phyloP scores from a whole-genome alignment of 495 filamentous ascomycete species.

The Tuber borchii region DNA sequence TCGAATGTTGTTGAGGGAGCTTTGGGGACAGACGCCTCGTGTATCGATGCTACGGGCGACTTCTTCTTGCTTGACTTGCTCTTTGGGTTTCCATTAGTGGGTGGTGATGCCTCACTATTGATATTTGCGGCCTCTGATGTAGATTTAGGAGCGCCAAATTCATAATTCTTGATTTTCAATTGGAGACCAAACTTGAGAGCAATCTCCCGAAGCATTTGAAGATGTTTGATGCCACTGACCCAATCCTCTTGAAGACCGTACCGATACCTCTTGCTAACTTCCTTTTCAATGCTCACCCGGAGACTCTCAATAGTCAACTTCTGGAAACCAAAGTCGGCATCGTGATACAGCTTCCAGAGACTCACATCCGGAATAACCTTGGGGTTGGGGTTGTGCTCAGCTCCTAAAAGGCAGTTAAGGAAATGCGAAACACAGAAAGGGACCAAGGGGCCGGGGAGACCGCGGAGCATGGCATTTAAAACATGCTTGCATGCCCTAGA shows the following conservation, averaged over 20 bases:
- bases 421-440: slow-evolving; percentile 75
- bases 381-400: slow-evolving; percentile 67
- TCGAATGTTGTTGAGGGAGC: slow-evolving; percentile 59
- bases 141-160: slow-evolving; percentile 52
- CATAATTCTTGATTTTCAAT: slow-evolving; percentile 72
- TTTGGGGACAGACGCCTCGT: slow-evolving; percentile 43
- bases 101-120: slow-evolving; percentile 32
- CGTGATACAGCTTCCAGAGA: slow-evolving; percentile 66
- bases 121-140: slow-evolving; percentile 40
- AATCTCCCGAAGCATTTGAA: slow-evolving; percentile 84
- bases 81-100: slow-evolving; percentile 44
- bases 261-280: slow-evolving; percentile 67
- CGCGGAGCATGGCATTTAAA: slow-evolving; percentile 67
- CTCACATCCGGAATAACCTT: slow-evolving; percentile 67
- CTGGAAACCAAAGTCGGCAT: slow-evolving; percentile 76
- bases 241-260: slow-evolving; percentile 65
- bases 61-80: slow-evolving; percentile 64
- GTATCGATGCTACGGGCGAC: slow-evolving; percentile 49
- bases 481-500: slow-evolving; percentile 90
- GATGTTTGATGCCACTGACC: slow-evolving; percentile 57
- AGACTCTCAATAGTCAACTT: slow-evolving; percentile 66
- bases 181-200: slow-evolving; percentile 88
- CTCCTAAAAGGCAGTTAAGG: slow-evolving; percentile 87
- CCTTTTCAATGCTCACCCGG: slow-evolving; percentile 60
- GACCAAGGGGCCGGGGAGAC: slow-evolving; percentile 70